Evolutionary conservation across 2,329 filamentous ascomycete species (phyloP).

Genomic region (Coniosporium tulheliwenetii): DNA sequence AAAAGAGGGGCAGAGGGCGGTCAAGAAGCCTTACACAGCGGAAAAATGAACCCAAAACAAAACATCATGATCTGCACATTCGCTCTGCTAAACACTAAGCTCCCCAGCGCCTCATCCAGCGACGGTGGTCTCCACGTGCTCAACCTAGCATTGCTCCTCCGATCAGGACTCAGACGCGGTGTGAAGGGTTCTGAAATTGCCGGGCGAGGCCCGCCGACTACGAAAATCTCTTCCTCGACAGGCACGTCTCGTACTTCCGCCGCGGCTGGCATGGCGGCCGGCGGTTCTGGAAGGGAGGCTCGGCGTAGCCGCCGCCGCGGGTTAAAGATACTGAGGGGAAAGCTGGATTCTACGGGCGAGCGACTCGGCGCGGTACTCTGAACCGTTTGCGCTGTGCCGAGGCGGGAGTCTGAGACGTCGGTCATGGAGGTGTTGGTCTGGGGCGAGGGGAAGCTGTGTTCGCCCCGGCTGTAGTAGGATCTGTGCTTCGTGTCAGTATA

Average conservation of each 20-base stretch:
- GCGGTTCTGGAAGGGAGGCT: not conserved
- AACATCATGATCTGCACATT: slow-evolving; percentile 20
- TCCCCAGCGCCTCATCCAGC: slow-evolving; percentile 17
- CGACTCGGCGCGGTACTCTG: no score
- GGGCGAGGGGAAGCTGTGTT: no score
- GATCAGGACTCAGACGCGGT: slow-evolving; percentile 10
- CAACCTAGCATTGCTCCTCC: slow-evolving; percentile 7
- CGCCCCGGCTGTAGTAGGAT: no score
- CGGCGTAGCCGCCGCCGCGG: not conserved
- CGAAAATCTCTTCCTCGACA: not conserved
- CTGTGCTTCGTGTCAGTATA: not conserved
- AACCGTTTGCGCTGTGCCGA: no score
- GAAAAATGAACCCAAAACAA: slow-evolving; percentile 17
- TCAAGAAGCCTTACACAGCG: slow-evolving; percentile 6
- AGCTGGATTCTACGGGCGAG: no score
- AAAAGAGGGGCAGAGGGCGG: not conserved
- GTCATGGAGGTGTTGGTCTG: no score
- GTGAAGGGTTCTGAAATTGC: slow-evolving; percentile 2
- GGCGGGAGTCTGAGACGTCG: no score
- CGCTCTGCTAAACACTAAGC: not conserved
- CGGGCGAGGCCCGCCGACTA: not conserved
- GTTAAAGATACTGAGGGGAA: not conserved
- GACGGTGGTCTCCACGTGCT: slow-evolving; percentile 16
- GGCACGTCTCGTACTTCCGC: not conserved
- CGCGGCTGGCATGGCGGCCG: not conserved